Percentiles rank a stretch among this genome's conserved stretches.
Evolutionary conservation across 2,329 filamentous ascomycete genomes (phyloP).

Genomic region (Tolypocladium tundrense): DNA sequence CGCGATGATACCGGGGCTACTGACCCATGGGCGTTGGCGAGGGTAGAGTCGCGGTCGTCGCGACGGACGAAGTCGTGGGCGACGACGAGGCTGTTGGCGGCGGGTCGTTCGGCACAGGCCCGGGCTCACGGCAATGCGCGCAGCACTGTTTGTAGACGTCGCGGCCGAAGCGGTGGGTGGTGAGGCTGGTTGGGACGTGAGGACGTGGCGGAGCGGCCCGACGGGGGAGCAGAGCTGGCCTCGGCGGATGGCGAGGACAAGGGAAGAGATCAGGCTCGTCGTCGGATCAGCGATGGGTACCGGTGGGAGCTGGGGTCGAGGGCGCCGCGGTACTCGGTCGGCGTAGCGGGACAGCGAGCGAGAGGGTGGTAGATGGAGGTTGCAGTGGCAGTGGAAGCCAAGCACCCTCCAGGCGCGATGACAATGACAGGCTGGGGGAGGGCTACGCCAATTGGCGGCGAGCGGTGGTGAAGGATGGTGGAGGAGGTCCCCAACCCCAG

Average conservation of each 20-base stretch:
- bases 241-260: neutral
- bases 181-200: neutral
- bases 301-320: neutral
- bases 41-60: neutral
- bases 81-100: neutral
- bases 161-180: neutral
- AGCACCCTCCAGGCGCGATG: neutral
- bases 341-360: neutral
- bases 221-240: neutral
- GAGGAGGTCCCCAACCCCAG: neutral
- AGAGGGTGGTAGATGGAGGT: conserved; percentile 2
- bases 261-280: neutral
- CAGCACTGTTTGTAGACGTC: neutral
- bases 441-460: conserved; percentile 8
- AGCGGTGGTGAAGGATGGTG: conserved; percentile 3
- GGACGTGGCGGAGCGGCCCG: neutral
- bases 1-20: neutral
- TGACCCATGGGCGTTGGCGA: conserved; percentile 1
- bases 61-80: neutral
- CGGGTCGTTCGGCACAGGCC: neutral
- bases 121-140: neutral
- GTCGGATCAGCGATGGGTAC: neutral
- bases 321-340: neutral
- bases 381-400: conserved; percentile 3
- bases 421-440: conserved; percentile 7